phyloP scores from a whole-genome alignment of 163 green algal genomes.

The Scenedesmus sp. region DNA sequence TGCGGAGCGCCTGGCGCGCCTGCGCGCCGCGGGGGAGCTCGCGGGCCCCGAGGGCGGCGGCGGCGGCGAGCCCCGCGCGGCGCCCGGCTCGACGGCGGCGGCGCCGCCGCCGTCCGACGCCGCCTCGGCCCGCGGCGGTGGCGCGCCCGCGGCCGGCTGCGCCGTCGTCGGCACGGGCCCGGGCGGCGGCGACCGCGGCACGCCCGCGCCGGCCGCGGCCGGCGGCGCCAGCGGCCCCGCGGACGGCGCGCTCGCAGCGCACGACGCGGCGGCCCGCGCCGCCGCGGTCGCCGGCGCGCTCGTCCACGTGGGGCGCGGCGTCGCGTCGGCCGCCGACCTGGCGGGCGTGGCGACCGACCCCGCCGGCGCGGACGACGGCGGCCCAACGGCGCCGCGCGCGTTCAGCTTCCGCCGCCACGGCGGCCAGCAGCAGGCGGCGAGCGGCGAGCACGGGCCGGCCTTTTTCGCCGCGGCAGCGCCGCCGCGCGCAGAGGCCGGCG shows the following conservation, averaged over 20 bases:
- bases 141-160: no score
- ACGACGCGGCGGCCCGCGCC: conserved; percentile 15
- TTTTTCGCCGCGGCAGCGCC: no score
- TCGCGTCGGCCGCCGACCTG: conserved; percentile 15
- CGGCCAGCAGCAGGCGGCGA: conserved; percentile 1
- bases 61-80: no score
- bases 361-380: conserved; percentile 6
- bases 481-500: neutral
- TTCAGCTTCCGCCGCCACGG: conserved; percentile 5
- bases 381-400: no score
- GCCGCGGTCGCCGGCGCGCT: conserved; percentile 39
- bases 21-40: conserved; percentile 9
- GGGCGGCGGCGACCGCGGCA: no score
- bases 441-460: no score
- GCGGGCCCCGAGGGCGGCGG: neutral
- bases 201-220: neutral
- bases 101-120: no score
- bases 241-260: neutral
- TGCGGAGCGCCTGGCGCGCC: neutral
- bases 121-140: no score
- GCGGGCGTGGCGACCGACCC: conserved; percentile 20
- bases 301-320: conserved; percentile 21
- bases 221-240: neutral
- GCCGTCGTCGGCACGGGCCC: no score
- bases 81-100: no score